Evolutionary conservation across 2,329 filamentous ascomycete species (phyloP), one percentile per base, ranked within the genome.

Genomic region (Neonectria hederae): DNA sequence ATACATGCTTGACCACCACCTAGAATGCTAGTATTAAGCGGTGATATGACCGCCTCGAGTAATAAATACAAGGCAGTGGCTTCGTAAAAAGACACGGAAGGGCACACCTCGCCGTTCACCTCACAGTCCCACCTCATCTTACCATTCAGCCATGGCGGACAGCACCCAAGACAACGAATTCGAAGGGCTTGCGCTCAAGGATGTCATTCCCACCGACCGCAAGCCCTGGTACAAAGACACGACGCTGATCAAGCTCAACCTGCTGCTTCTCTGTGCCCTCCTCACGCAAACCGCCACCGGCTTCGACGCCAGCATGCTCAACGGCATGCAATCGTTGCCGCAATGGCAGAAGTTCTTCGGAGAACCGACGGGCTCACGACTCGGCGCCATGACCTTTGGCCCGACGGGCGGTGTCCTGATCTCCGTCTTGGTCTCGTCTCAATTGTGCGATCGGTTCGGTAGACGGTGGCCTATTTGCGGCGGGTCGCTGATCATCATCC

Each of bases 231-330:
- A 63, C 9, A 62, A 61, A 2, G 67, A 72, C 49, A 49, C 59
- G 45, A 71, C 65, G 0, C 65, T 79, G 4, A 52, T 73, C 51
- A 72, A 73, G 49, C 76, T 79, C 49, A 79, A 79, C 58, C 22
- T 74, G 1, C 55, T 78, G 26, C 69, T 79, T 14, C 60, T 79
- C 1, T 71, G 74, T 35, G 73, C 74, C 6, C 65, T 79, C 0
- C 64, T 79, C 26, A 76, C 76, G 0, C 75, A 76, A 52, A 74
- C 72, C 0, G 73, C 77, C 0, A 72, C 72, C 0, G 78, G 78
- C 0, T 79, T 77, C 56, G 77, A 79, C 28, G 68, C 65, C 3
- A 74, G 70, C 19, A 77, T 77, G 74, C 65, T 78, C 2, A 78
- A 78, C 48, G 76, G 76, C 28, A 71, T 77, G 40, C 77, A 78